These are phyloP conservation scores for Rhodotorula paludigena DNA, from an alignment of 768 basidiomycete genomes.

Conservation along the genomic window DNA sequence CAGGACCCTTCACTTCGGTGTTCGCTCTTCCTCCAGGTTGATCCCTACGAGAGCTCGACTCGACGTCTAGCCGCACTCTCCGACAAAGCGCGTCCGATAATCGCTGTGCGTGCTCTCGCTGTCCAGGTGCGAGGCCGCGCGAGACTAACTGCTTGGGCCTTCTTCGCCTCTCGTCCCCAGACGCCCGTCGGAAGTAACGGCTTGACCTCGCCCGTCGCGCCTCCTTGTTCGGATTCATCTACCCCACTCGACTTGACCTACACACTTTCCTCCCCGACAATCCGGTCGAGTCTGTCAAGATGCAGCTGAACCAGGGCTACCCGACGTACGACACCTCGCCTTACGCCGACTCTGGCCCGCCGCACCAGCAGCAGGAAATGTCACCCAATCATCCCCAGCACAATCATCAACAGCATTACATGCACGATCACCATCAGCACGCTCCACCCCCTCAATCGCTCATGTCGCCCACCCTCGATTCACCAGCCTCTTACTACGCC, in stretches of 20 bases:
- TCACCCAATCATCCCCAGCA: too few relatives aligned
- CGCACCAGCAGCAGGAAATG: too few relatives aligned
- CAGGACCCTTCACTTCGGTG: too few relatives aligned
- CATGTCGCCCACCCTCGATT: neutral
- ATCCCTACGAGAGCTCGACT: neutral
- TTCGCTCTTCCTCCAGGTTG: too few relatives aligned
- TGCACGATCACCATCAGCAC: too few relatives aligned
- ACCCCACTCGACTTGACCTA: too few relatives aligned
- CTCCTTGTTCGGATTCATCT: too few relatives aligned
- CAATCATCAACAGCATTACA: too few relatives aligned
- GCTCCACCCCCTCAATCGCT: too few relatives aligned
- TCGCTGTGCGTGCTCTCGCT: neutral
- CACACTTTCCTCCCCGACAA: neutral
- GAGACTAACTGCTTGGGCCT: neutral
- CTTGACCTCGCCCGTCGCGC: too few relatives aligned
- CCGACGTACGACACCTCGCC: neutral
- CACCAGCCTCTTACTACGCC: neutral
- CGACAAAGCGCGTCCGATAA: conserved; percentile 1
- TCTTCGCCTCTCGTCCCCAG: neutral
- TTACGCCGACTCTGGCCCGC: too few relatives aligned
- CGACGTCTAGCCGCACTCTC: neutral
- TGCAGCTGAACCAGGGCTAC: neutral
- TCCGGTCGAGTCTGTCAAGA: neutral
- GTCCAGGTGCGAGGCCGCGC: too few relatives aligned
- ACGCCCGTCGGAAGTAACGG: neutral